phyloP scores from a whole-genome alignment of 1,139 yeast species.

The Candida dubliniensis region DNA sequence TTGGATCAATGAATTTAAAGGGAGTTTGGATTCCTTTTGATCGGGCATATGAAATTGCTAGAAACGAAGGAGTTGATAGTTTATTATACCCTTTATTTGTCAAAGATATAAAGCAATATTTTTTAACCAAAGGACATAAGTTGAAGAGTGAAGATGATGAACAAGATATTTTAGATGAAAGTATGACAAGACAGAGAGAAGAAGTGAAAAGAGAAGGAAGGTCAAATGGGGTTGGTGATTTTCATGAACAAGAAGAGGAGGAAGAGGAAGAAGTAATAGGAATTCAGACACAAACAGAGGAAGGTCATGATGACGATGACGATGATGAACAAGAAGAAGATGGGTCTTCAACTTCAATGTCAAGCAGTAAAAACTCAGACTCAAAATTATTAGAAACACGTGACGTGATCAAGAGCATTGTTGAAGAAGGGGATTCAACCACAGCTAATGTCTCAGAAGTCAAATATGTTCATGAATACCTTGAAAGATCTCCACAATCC shows the following conservation, averaged over 20 bases:
- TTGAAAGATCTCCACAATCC: conserved; percentile 10
- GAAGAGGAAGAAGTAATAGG: too few species aligned
- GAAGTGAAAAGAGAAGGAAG: too few species aligned
- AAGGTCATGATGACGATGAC: conserved; percentile 13
- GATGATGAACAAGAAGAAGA: conserved; percentile 15
- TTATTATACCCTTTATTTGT: conserved; percentile 49
- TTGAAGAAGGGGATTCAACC: conserved; percentile 2
- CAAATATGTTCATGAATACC: conserved; percentile 11
- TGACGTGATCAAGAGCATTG: conserved; percentile 1
- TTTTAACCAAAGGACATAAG: conserved; percentile 27
- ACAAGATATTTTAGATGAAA: conserved; percentile 10
- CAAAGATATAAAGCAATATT: conserved; percentile 38
- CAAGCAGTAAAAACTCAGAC: conserved; percentile 2
- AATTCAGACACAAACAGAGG: too few species aligned
- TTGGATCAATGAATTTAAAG: conserved; percentile 55
- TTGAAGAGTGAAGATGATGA: conserved; percentile 21
- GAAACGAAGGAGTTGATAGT: conserved; percentile 45
- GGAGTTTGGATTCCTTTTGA: conserved; percentile 62
- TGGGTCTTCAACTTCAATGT: not conserved
- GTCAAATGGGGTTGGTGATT: too few species aligned
- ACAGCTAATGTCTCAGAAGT: conserved; percentile 3
- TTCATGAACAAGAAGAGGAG: too few species aligned
- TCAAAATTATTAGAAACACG: conserved; percentile 3
- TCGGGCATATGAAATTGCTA: conserved; percentile 51
- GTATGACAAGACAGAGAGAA: too few species aligned